These are phyloP conservation scores for Maudiozyma bulderi DNA, from an alignment of 805 yeast species.

Conservation along the genomic window DNA sequence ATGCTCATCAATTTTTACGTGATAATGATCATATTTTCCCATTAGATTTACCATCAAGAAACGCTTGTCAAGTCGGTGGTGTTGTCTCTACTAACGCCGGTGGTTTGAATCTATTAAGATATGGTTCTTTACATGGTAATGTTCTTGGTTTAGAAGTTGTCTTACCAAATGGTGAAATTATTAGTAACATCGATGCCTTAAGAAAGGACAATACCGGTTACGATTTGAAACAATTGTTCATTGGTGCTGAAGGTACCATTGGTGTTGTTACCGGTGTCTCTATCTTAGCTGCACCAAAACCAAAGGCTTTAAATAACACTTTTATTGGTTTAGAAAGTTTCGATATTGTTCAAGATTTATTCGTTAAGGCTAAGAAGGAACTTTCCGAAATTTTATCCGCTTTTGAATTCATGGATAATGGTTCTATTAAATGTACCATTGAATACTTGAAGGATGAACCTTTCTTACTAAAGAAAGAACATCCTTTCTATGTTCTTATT, in stretches of 20 bases:
- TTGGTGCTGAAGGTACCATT: constrained; percentile 89
- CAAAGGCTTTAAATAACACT: constrained; percentile 77
- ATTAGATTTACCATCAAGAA: constrained; percentile 89
- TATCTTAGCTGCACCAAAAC: constrained; percentile 80
- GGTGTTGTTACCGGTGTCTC: constrained; percentile 89
- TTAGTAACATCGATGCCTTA: constrained; percentile 73
- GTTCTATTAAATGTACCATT: constrained; percentile 52
- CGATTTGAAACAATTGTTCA: constrained; percentile 83
- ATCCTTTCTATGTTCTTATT: constrained; percentile 82
- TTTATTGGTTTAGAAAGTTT: constrained; percentile 76
- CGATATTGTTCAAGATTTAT: constrained; percentile 76
- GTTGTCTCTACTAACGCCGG: constrained; percentile 95
- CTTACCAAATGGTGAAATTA: constrained; percentile 75
- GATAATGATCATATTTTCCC: constrained; percentile 86
- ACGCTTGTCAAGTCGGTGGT: constrained; percentile 94
- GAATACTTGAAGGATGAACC: constrained; percentile 41
- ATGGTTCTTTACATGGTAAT: constrained; percentile 87
- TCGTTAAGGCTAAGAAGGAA: constrained; percentile 66
- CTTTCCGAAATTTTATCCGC: constrained; percentile 83
- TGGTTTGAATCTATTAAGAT: constrained; percentile 75
- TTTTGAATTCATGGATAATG: constrained; percentile 85
- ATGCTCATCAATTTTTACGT: constrained; percentile 66
- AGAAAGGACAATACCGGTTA: constrained; percentile 94
- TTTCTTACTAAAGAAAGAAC: constrained; percentile 73
- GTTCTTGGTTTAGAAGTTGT: constrained; percentile 89